Evolutionary conservation across 371 early-diverging fungal species (phyloP).

Genomic region (Entomophthora muscae): DNA sequence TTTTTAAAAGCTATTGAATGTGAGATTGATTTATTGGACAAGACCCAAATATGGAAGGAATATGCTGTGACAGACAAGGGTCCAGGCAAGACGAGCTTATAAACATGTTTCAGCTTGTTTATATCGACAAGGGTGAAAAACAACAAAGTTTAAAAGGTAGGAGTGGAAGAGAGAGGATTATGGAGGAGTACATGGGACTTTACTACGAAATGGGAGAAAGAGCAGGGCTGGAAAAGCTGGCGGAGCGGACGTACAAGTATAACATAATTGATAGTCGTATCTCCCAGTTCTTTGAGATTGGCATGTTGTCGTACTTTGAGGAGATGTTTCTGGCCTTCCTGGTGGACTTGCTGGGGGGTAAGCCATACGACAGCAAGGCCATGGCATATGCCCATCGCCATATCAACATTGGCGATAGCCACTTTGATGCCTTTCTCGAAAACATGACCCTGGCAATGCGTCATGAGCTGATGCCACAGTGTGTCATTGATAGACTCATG

Average conservation of each 20-base stretch:
- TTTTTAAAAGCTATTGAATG: too few relatives aligned
- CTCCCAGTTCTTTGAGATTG: slow-evolving; percentile 1
- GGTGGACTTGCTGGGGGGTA: neutral
- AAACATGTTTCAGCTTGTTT: too few relatives aligned
- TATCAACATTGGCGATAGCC: neutral
- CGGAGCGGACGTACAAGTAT: neutral
- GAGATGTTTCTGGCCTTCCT: neutral
- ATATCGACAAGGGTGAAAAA: too few relatives aligned
- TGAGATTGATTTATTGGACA: too few relatives aligned
- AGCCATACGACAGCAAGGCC: neutral
- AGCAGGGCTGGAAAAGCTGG: neutral
- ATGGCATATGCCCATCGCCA: neutral
- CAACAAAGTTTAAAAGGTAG: too few relatives aligned
- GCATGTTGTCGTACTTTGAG: neutral
- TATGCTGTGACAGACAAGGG: too few relatives aligned
- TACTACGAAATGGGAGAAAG: neutral
- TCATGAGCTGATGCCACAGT: neutral
- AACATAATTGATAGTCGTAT: neutral
- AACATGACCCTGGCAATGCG: neutral
- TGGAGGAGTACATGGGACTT: neutral
- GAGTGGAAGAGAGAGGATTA: neutral
- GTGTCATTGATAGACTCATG: neutral
- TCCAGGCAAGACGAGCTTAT: too few relatives aligned
- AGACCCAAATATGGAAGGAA: too few relatives aligned
- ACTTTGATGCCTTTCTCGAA: neutral